Evolutionary conservation across 495 filamentous ascomycete genomes (phyloP), one percentile per base, ranked within the genome.

Genomic region (Thozetella sp.): DNA sequence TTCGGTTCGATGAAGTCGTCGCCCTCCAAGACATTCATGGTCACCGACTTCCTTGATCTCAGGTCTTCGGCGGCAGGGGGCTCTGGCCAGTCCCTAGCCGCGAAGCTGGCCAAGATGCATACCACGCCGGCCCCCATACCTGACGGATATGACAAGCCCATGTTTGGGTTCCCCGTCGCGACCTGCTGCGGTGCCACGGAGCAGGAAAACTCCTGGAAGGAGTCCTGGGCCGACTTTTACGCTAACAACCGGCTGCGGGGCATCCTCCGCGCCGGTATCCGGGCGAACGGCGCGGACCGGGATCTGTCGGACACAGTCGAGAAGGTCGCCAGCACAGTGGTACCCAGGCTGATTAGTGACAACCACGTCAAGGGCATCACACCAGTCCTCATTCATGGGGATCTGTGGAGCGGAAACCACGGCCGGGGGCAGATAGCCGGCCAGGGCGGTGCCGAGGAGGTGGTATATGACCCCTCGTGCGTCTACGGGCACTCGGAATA

Each of bases 321-420:
- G 67, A 76, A 71, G 63, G 91, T 85, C 0, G 85, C 83, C 0
- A 50, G 60, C 0, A 64, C 64, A 17, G 89, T 95, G 2, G 90
- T 96, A 4, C 92, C 92, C 2, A 65, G 87, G 15, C 68, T 98
- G 22, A 73, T 98, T 25, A 84, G 86, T 2, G 86, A 90, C 51
- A 80, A 68, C 0, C 86, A 89, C 73, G 64, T 96, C 40, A 86
- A 85, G 45, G 83, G 78, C 51, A 76, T 85, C 22, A 64, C 64
- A 6, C 93, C 93, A 0, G 93, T 94, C 3, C 80, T 96, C 19
- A 83, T 96, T 23, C 93, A 97, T 72, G 93, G 93, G 17, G 94
- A 97, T 78, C 65, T 97, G 40, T 98, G 93, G 93, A 88, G 85
- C 66, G 93, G 93, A 1, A 98, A 98, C 71, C 83, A 86, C 23